Conservation (phyloP, 2,329 filamentous ascomycete genomes). For the Penicillium sp. region DNA sequence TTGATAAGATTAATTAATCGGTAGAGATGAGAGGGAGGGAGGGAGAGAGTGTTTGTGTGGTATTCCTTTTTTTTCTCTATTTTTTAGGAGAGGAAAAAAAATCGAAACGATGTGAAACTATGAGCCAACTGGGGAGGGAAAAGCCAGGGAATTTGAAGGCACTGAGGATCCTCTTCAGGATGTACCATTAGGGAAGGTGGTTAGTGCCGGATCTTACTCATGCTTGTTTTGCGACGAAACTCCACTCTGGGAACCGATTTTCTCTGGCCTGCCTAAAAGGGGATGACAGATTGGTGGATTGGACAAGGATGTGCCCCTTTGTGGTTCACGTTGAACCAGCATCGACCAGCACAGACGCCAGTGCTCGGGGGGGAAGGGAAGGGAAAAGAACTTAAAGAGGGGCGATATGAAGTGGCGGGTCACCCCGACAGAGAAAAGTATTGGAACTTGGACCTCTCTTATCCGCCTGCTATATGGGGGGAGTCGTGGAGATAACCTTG, state of each 20-base stretch:
- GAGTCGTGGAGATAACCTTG: conserved; percentile 19
- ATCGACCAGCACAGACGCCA: conserved; percentile 6
- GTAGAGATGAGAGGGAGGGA: too few relatives aligned
- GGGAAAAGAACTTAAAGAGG: neutral
- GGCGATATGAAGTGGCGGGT: too few relatives aligned
- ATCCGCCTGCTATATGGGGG: conserved; percentile 22
- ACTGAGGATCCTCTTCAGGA: conserved; percentile 24
- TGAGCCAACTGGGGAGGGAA: conserved; percentile 1
- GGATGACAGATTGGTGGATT: conserved; percentile 15
- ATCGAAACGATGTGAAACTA: neutral
- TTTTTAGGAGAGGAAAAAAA: neutral
- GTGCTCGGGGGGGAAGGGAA: conserved; percentile 12
- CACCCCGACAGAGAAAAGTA: conserved; percentile 16
- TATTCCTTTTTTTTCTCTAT: too few relatives aligned
- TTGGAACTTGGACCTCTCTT: too few relatives aligned
- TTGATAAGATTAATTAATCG: too few relatives aligned
- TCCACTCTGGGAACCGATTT: conserved; percentile 19
- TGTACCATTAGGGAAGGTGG: conserved; percentile 31
- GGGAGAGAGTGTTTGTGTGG: too few relatives aligned
- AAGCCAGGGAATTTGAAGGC: neutral
- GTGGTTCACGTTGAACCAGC: neutral
- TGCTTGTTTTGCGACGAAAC: conserved; percentile 23
- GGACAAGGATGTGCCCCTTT: conserved; percentile 13
- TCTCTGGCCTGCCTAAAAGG: conserved; percentile 29
- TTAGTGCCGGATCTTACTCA: conserved; percentile 25